Base-by-base conservation (phyloP, 202 grass and related monocot genomes). In the Zoysia matrella region DNA sequence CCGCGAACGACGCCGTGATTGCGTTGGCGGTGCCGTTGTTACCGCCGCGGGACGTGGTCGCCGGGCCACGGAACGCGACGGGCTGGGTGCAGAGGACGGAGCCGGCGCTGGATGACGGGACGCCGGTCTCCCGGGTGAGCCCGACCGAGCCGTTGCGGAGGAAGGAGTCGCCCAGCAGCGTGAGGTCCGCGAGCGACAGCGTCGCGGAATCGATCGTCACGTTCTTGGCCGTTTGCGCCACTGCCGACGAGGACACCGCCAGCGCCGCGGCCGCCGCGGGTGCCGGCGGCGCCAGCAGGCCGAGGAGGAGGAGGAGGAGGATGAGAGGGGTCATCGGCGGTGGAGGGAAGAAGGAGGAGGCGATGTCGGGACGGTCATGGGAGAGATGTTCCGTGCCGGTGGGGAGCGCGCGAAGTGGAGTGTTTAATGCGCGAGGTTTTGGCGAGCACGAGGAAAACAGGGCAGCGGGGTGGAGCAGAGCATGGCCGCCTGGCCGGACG, bases 61-160 rank as follows among this genome's bases (percentile, higher is more conserved):
- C 3, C 3, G 7, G 9, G 13, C 49, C 85, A 1, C 60, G 73
- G 76, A 98, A 80, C 30, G 75, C 88, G 60, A 98, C 82, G 36
- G 95, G 79, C 69, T 86, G 76, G 71, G 74, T 93, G 86, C 90
- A 94, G 74, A 94, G 82, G 10, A 92, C 88, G 53, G 82, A 55
- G 41, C 95, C 95, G 68, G 95, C 74, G 87, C 92, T 91, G 46
- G 95, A 94, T 41, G 86, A 95, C 0, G 95, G 95, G 18, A 98
- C 92, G 69, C 65, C 76, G 4, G 92, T 93, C 13, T 98, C 95
- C 39, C 89, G 84, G 14, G 95, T 98, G 10, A 95, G 85, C 18
- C 94, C 91, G 36, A 93, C 88, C 48, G 82, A 74, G 50, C 90
- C 90, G 61, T 95, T 98, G 39, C 86, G 86, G 50, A 95, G 92